These are phyloP conservation scores for Vanrija sp. DNA, from an alignment of 1,284 basidiomycete genomes.

Conservation along the genomic window DNA sequence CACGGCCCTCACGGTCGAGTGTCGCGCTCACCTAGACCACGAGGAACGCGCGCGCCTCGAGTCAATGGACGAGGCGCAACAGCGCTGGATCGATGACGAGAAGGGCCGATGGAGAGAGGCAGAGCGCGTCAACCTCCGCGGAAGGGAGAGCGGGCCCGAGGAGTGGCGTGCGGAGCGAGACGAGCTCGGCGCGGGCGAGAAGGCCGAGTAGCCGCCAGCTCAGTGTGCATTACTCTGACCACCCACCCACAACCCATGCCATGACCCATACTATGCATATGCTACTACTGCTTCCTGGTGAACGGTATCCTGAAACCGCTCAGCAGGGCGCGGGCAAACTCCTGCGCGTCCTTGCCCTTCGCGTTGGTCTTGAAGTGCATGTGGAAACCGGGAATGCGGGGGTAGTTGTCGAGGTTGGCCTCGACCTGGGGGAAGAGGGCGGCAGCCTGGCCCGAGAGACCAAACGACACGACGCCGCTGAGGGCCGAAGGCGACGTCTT, in stretches of 20 bases:
- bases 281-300: slow-evolving; percentile 37
- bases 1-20: slow-evolving; percentile 20
- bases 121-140: slow-evolving; percentile 30
- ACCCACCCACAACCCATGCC: too few species aligned
- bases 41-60: slow-evolving; percentile 22
- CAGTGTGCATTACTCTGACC: too few species aligned
- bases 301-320: slow-evolving; percentile 90
- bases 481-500: slow-evolving; percentile 65
- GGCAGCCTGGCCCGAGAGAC: slow-evolving; percentile 78
- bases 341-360: slow-evolving; percentile 75
- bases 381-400: slow-evolving; percentile 78
- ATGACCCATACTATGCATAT: neutral
- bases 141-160: slow-evolving; percentile 47
- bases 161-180: slow-evolving; percentile 49
- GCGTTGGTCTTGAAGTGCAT: slow-evolving; percentile 87
- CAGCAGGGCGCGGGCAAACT: slow-evolving; percentile 73
- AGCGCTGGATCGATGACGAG: slow-evolving; percentile 37
- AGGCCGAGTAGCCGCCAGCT: neutral
- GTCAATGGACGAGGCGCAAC: slow-evolving; percentile 40
- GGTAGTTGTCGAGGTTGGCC: slow-evolving; percentile 84
- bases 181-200: slow-evolving; percentile 37
- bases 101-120: slow-evolving; percentile 27
- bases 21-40: slow-evolving; percentile 4
- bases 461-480: slow-evolving; percentile 83
- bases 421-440: slow-evolving; percentile 91